Evolutionary conservation across 352 stramenopile genomes (phyloP), one percentile per base, ranked within the genome.

Genomic region (Globisporangium solare): DNA sequence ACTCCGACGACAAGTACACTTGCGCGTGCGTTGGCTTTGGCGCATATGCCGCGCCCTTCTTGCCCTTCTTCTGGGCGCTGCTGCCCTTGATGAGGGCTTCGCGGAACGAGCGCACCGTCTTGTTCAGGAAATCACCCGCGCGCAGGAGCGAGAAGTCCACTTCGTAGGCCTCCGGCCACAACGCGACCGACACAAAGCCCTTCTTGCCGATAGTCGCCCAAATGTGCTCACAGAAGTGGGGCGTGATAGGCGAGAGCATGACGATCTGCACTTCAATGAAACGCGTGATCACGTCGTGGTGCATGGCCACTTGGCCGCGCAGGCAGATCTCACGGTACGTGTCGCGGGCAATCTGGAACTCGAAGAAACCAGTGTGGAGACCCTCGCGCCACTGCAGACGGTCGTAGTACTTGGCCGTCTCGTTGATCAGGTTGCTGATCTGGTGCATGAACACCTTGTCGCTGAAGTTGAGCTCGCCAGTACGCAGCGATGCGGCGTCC

Each of bases 281-380:
- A 58, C 91, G 88, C 54, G 76, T 70, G 64, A 98, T 82, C 43
- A 99, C 82, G 31, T 94, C 86, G 50, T 83, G 76, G 70, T 99
- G 91, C 86, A 99, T 97, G 13, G 86, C 56, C 41, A 84, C 70
- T 55, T 89, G 71, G 46, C 84, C 80, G 56, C 85, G 85, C 20
- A 42, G 47, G 74, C 95, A 99, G 56, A 97, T 97, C 72, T 98
- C 96, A 66, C 97, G 90, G 82, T 99, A 99, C 57, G 92, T 80
- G 75, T 99, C 97, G 52, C 97, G 89, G 35, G 96, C 95, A 64
- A 98, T 94, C 71, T 99, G 92, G 80, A 99, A 97, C 64, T 99
- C 96, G 68, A 98, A 99, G 86, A 98, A 99, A 49, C 94, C 96
- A n/a, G 88, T 78, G 74, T 99, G 96, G 21, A 99, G 78, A 51